Evolutionary conservation across 1,139 yeast species (phyloP).

Genomic region (Trichomonascaceae sp.): DNA sequence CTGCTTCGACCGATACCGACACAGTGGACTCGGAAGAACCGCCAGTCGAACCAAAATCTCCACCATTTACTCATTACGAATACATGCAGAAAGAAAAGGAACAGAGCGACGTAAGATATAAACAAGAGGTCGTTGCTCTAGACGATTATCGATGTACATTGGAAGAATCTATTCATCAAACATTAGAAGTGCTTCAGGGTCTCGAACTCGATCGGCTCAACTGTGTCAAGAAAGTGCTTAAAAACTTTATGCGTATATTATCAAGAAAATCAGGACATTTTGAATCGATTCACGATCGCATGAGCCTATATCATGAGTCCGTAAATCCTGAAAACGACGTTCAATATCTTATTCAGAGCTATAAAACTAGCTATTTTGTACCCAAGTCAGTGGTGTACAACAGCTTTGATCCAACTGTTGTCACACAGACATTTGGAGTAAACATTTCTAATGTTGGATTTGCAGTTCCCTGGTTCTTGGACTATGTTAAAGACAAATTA

Average conservation of each 20-base stretch:
- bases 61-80: not conserved
- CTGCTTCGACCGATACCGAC: not conserved
- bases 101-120: slow-evolving; percentile 50
- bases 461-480: slow-evolving; percentile 54
- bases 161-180: slow-evolving; percentile 64
- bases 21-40: not conserved
- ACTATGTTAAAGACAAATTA: slow-evolving; percentile 43
- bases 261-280: slow-evolving; percentile 38
- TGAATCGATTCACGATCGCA: slow-evolving; percentile 39
- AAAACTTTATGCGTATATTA: slow-evolving; percentile 55
- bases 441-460: slow-evolving; percentile 63
- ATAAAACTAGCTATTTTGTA: slow-evolving; percentile 63
- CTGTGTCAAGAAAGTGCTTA: slow-evolving; percentile 60
- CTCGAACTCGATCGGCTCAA: slow-evolving; percentile 68
- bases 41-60: not conserved
- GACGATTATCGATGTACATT: slow-evolving; percentile 62
- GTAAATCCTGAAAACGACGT: slow-evolving; percentile 62
- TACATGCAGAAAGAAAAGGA: slow-evolving; percentile 6
- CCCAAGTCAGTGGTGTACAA: slow-evolving; percentile 69
- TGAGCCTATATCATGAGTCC: slow-evolving; percentile 49
- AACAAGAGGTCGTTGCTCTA: slow-evolving; percentile 47
- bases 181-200: slow-evolving; percentile 62
- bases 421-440: slow-evolving; percentile 76
- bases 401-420: slow-evolving; percentile 51
- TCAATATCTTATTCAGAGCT: slow-evolving; percentile 50